These are phyloP conservation scores for Leishmania turanica DNA, from an alignment of 208 protist genomes.

Conservation along the genomic window DNA sequence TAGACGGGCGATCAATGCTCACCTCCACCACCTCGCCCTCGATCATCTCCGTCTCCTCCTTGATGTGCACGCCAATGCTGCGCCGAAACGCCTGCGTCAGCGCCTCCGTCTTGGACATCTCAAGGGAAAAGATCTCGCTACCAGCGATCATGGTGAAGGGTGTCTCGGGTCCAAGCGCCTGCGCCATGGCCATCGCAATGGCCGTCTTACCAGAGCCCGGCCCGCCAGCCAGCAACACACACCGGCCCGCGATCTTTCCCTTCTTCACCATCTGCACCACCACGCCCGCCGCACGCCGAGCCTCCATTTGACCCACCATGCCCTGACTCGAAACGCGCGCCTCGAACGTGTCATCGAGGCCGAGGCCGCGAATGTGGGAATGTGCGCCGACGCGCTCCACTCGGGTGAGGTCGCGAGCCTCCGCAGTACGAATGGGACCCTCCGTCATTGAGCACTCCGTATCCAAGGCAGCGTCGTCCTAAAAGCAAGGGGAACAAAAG, in stretches of 20 bases:
- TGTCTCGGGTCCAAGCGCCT: slow-evolving; percentile 97
- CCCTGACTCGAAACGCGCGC: slow-evolving; percentile 95
- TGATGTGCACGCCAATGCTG: slow-evolving; percentile 99
- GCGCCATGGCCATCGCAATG: slow-evolving; percentile 99
- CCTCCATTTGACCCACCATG: slow-evolving; percentile 98
- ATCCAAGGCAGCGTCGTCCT: neutral
- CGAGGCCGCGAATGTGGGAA: slow-evolving; percentile 99
- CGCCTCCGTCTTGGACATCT: slow-evolving; percentile 99
- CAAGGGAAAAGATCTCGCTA: slow-evolving; percentile 99
- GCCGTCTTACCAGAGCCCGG: slow-evolving; percentile 99
- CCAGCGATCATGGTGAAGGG: slow-evolving; percentile 99
- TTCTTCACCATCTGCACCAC: slow-evolving; percentile 98
- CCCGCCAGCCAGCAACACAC: slow-evolving; percentile 98
- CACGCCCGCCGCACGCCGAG: slow-evolving; percentile 90
- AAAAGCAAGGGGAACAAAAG: neutral
- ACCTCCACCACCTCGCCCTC: slow-evolving; percentile 99
- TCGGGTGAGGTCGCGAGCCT: slow-evolving; percentile 96
- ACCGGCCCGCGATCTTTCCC: slow-evolving; percentile 99
- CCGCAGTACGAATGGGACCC: slow-evolving; percentile 82
- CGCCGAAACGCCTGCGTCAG: slow-evolving; percentile 99
- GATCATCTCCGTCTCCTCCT: slow-evolving; percentile 99
- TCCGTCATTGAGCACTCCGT: slow-evolving; percentile 50
- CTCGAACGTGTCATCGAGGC: slow-evolving; percentile 98
- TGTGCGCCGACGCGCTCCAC: slow-evolving; percentile 99
- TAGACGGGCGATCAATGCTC: slow-evolving; percentile 97